Percentiles rank a stretch among this genome's conserved stretches.
Evolutionary conservation across 2,329 filamentous ascomycete genomes (phyloP).

Genomic region (Pseudomassariella vexata): DNA sequence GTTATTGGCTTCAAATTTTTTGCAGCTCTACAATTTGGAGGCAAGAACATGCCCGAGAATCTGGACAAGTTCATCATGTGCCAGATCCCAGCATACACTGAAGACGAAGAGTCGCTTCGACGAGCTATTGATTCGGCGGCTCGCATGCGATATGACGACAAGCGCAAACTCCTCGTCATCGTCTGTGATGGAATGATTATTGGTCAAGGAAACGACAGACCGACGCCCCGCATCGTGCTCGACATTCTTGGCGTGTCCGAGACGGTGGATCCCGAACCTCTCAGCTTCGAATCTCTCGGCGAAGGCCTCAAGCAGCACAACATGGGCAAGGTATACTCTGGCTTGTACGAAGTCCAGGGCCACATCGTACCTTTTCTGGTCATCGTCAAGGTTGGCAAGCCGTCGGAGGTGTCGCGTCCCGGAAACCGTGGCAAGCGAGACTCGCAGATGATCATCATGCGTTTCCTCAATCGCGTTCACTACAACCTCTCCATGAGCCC

Average conservation of each 20-base stretch:
- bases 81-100: conserved; percentile 95
- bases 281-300: conserved; percentile 94
- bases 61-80: conserved; percentile 98
- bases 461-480: conserved; percentile 97
- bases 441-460: conserved; percentile 97
- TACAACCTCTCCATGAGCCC: conserved; percentile 97
- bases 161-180: conserved; percentile 88
- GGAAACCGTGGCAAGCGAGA: conserved; percentile 99
- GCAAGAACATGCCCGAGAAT: conserved; percentile 88
- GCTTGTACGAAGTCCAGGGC: conserved; percentile 93
- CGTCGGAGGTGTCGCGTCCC: conserved; percentile 88
- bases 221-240: conserved; percentile 90
- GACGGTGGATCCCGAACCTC: conserved; percentile 85
- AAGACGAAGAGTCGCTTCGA: conserved; percentile 94
- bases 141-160: conserved; percentile 95
- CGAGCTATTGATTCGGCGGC: conserved; percentile 96
- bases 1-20: conserved; percentile 96
- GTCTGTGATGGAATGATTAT: conserved; percentile 99
- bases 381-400: conserved; percentile 95
- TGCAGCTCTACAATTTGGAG: conserved; percentile 88
- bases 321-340: conserved; percentile 98
- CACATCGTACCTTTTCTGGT: conserved; percentile 98
- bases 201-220: conserved; percentile 92
- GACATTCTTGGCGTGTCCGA: conserved; percentile 96
- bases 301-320: conserved; percentile 98